phyloP scores from a whole-genome alignment of 1,284 basidiomycete genomes.

The Stereum hirsutum region DNA sequence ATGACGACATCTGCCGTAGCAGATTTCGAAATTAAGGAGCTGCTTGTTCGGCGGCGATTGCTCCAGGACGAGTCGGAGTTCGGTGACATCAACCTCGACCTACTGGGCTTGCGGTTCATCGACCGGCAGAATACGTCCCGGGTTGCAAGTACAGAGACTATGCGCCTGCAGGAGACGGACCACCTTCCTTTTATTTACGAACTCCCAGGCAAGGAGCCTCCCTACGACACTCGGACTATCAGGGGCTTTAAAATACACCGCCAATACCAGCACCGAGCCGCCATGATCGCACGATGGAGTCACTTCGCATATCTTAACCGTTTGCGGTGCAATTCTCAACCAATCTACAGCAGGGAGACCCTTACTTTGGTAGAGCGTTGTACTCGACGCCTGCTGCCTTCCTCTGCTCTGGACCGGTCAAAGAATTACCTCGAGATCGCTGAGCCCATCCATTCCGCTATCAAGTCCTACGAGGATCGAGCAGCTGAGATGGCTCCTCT shows the following conservation, averaged over 20 bases:
- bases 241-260: conserved; percentile 61
- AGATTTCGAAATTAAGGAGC: conserved; percentile 84
- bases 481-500: conserved; percentile 43
- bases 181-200: conserved; percentile 53
- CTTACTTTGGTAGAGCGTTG: conserved; percentile 36
- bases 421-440: conserved; percentile 32
- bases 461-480: conserved; percentile 62
- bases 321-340: conserved; percentile 56
- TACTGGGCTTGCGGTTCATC: conserved; percentile 62
- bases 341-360: conserved; percentile 61
- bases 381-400: conserved; percentile 46
- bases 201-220: conserved; percentile 47
- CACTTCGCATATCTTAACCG: conserved; percentile 72
- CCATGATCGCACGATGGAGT: conserved; percentile 52
- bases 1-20: conserved; percentile 76
- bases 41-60: conserved; percentile 65
- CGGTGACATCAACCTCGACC: conserved; percentile 48
- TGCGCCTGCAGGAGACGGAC: conserved; percentile 62
- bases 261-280: conserved; percentile 44
- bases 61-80: conserved; percentile 43
- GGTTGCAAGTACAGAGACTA: conserved; percentile 44
- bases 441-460: conserved; percentile 31
- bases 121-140: conserved; percentile 40
- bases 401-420: conserved; percentile 33
- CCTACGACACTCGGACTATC: conserved; percentile 69